These are phyloP conservation scores for Dichotomopilus funicola DNA, from an alignment of 2,329 filamentous ascomycete species.

Conservation along the genomic window DNA sequence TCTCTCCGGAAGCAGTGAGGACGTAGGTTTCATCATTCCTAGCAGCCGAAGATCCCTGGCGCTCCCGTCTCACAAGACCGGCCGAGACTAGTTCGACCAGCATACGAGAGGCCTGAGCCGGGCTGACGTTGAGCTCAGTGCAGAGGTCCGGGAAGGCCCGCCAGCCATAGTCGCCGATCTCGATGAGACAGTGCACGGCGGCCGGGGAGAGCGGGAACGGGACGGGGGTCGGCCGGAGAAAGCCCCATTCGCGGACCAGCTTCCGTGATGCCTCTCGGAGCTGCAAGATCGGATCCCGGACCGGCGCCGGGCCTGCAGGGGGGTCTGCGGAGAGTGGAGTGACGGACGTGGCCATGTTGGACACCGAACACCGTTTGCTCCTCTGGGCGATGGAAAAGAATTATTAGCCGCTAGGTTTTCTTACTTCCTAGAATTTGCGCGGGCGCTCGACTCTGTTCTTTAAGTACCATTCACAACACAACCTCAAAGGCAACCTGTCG, in stretches of 20 bases:
- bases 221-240: conserved; percentile 20
- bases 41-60: background rate
- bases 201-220: conserved; percentile 19
- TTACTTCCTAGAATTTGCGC: background rate
- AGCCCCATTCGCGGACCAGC: conserved; percentile 25
- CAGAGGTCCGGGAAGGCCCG: conserved; percentile 16
- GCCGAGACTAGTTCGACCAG: conserved; percentile 1
- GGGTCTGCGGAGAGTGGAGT: background rate
- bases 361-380: background rate
- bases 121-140: conserved; percentile 17
- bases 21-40: conserved; percentile 3
- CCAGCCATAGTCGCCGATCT: conserved; percentile 20
- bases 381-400: no score
- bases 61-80: conserved; percentile 13
- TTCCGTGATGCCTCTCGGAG: conserved; percentile 23
- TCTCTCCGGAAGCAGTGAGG: conserved; percentile 15
- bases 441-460: background rate
- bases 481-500: background rate
- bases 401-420: no score
- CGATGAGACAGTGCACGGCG: conserved; percentile 22
- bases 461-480: background rate
- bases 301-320: background rate
- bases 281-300: background rate
- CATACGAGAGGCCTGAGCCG: conserved; percentile 8
- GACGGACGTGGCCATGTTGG: background rate